A percentile compares a stretch with the other conserved stretches of the same genome.
These are phyloP conservation scores for Saccharomycopsis sp. DNA, from an alignment of 805 yeast genomes.

Conservation along the genomic window DNA sequence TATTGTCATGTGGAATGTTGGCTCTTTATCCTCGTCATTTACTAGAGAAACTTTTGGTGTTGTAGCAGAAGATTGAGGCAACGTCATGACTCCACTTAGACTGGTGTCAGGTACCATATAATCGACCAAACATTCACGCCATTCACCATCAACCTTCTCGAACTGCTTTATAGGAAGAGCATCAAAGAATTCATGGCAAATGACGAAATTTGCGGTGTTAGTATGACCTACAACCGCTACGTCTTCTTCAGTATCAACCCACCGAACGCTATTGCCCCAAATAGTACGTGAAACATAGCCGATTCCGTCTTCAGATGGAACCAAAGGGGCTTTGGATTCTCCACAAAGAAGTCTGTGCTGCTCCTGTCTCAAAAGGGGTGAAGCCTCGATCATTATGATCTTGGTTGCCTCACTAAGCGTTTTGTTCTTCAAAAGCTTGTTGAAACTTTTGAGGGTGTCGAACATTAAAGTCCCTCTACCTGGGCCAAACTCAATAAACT, in stretches of 20 bases:
- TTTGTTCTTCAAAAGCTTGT: conserved; percentile 30
- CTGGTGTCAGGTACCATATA: conserved; percentile 25
- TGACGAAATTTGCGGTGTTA: conserved; percentile 46
- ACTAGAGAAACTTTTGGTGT: not conserved
- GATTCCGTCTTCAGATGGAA: conserved; percentile 30
- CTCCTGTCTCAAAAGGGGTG: conserved; percentile 50
- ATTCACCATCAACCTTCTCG: conserved; percentile 54
- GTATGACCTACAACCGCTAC: conserved; percentile 25
- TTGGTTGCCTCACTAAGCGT: conserved; percentile 20
- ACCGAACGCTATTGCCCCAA: conserved; percentile 48
- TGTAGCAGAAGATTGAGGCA: not conserved
- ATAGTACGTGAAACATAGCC: conserved; percentile 35
- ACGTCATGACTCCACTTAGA: not conserved
- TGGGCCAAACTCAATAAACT: conserved; percentile 76
- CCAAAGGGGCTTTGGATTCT: conserved; percentile 16
- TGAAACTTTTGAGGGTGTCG: conserved; percentile 49
- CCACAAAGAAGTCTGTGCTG: conserved; percentile 50
- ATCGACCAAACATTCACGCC: conserved; percentile 77
- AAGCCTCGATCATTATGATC: conserved; percentile 63
- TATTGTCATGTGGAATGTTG: conserved; percentile 48
- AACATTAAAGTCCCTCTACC: conserved; percentile 75
- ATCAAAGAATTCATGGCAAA: conserved; percentile 86
- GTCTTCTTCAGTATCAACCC: conserved; percentile 56
- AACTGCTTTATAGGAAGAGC: conserved; percentile 76
- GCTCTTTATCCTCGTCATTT: conserved; percentile 1